Conservation (phyloP, 2,329 filamentous ascomycete genomes). For the Mollisia scopiformis region DNA sequence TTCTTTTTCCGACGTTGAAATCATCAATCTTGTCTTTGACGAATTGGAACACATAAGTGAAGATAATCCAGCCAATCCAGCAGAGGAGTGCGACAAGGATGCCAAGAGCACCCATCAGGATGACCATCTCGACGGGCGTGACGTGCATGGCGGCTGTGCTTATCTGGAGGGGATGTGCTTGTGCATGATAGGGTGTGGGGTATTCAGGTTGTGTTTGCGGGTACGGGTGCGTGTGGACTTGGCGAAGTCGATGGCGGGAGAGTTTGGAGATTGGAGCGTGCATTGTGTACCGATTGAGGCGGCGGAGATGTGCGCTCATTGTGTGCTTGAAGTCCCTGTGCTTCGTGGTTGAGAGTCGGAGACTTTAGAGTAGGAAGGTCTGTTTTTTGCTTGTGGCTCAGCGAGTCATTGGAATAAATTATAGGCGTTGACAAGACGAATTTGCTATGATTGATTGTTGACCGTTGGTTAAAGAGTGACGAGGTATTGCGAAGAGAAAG, state of each 20-base stretch:
- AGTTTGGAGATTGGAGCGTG: not conserved
- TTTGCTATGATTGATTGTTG: too few species aligned
- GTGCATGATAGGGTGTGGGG: not conserved
- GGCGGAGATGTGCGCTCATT: not conserved
- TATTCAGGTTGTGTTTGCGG: not conserved
- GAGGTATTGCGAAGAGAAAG: not conserved
- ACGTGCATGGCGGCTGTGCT: not conserved
- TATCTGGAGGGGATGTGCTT: not conserved
- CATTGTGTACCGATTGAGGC: not conserved
- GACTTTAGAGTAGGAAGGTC: not conserved
- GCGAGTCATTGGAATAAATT: not conserved
- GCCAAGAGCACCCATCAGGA: constrained; percentile 13
- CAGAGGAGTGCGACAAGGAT: constrained; percentile 15
- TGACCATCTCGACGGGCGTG: constrained; percentile 16
- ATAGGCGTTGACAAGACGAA: not conserved
- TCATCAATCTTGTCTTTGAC: constrained; percentile 13
- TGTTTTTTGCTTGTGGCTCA: not conserved
- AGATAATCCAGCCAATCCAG: constrained; percentile 17
- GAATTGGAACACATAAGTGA: constrained; percentile 11
- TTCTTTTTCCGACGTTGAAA: constrained; percentile 4
- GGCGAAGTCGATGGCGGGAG: constrained; percentile 5
- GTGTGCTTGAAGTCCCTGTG: not conserved
- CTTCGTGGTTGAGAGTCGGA: not conserved
- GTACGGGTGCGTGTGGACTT: constrained; percentile 5
- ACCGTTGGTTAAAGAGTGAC: not conserved